phyloP scores from a whole-genome alignment of 176 grass and related monocot genomes.

The Phoenix dactylifera region DNA sequence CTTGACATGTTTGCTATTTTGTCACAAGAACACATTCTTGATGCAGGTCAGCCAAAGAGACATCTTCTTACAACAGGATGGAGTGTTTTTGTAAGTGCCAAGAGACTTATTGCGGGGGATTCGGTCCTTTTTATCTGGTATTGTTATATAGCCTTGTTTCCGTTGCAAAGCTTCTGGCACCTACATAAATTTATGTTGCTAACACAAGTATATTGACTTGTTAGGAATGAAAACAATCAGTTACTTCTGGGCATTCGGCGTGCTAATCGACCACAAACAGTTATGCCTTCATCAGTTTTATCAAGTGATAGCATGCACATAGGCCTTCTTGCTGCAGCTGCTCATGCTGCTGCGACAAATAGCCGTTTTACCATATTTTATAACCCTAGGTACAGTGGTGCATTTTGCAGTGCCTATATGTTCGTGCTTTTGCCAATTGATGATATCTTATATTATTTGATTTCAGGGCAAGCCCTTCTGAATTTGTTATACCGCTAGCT shows the following conservation, averaged over 20 bases:
- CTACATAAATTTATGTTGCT: background rate
- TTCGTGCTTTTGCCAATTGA: background rate
- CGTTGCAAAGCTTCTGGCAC: background rate
- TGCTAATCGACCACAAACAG: slow-evolving; percentile 57
- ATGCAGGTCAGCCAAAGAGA: slow-evolving; percentile 56
- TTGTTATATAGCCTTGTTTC: background rate
- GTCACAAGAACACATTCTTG: slow-evolving; percentile 10
- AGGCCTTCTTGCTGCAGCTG: slow-evolving; percentile 82
- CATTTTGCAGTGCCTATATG: background rate
- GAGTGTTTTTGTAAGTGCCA: slow-evolving; percentile 70
- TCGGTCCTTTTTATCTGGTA: slow-evolving; percentile 70
- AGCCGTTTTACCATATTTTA: slow-evolving; percentile 92
- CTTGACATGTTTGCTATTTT: too few species aligned
- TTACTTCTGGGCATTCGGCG: slow-evolving; percentile 72
- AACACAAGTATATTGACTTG: slow-evolving; percentile 7
- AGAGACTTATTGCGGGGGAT: slow-evolving; percentile 60
- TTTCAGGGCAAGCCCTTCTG: slow-evolving; percentile 78
- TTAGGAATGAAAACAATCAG: slow-evolving; percentile 67
- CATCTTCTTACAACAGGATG: slow-evolving; percentile 71
- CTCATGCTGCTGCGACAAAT: slow-evolving; percentile 67
- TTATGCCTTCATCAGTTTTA: slow-evolving; percentile 77
- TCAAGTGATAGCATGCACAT: slow-evolving; percentile 97
- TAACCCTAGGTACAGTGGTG: slow-evolving; percentile 51
- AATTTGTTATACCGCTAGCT: slow-evolving; percentile 74
- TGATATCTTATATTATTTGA: slow-evolving; percentile 6